Base-by-base conservation (phyloP, 768 basidiomycete genomes). In the Hortiboletus campestris region DNA sequence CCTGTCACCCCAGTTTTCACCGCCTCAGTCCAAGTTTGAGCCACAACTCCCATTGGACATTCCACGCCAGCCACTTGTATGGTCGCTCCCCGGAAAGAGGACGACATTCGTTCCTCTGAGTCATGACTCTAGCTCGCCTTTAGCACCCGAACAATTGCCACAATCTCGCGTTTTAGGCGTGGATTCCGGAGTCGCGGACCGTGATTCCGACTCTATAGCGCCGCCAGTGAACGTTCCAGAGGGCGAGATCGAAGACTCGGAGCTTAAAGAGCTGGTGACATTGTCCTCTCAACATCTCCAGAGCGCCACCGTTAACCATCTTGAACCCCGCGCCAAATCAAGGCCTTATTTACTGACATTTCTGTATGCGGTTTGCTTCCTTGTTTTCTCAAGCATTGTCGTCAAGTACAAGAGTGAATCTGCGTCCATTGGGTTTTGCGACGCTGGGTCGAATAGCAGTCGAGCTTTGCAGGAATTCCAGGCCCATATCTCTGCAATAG, bases 371-470 rank as follows among this genome's bases (percentile, higher is more conserved):
- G 52, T 76, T 6, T 57, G 78, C 29, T 56, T 75, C 11, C 54
- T 79, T 22, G 65, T 71, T 17, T 59, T 71, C 19, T 72, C 69
- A 14, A 72, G 69, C 57, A 59, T 71, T 22, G 57, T 76, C 19
- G 60, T 76, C 62, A 75, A 76, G 17, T 89, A 84, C 76, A 91
- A 91, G 72, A 56, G 61, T 13, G 83, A 88, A 61, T 91, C 91
- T 6, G 75, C 84, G 3, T 68, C 77, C 12, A 84, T 94, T 61
- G 91, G 92, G 6, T 94, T 83, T 70, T 94, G 91, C 65, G 84
- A 89, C 58, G 71, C 80, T 35, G 86, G 82, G 19, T 81, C 69
- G 53, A 74, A 76, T 60, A 86, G 84, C 29, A 94, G 88, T 67
- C 68, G 62, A 22, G 73, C 75, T 3, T 71, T 91, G 47, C 81